Evolutionary conservation across 331 rosid species (phyloP).

Genomic region (Quercus phellos): DNA sequence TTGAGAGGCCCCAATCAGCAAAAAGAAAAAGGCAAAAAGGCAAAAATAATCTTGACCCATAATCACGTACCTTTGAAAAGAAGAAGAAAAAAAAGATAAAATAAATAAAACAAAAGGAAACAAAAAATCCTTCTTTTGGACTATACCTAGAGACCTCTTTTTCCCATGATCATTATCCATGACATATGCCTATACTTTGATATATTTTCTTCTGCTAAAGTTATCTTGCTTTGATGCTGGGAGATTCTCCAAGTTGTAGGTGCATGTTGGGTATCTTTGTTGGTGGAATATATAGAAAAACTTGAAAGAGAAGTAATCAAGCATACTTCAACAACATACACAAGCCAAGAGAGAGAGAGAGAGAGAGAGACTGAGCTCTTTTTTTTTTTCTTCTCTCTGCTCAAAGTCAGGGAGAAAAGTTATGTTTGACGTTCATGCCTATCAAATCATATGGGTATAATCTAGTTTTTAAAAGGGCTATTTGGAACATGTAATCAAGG

Average conservation of each 20-base stretch:
- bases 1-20: constrained; percentile 62
- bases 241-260: constrained; percentile 60
- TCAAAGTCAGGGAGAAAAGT: constrained; percentile 30
- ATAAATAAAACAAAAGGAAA: constrained; percentile 35
- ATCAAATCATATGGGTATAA: constrained; percentile 31
- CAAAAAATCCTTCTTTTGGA: constrained; percentile 60
- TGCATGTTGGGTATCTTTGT: constrained; percentile 27
- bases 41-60: constrained; percentile 67
- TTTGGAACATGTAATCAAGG: constrained; percentile 34
- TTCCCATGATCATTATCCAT: constrained; percentile 39
- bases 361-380: neutral
- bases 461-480: constrained; percentile 1
- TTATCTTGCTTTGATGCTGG: constrained; percentile 44
- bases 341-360: constrained; percentile 8
- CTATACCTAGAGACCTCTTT: constrained; percentile 32
- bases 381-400: constrained; percentile 19
- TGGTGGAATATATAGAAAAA: constrained; percentile 46
- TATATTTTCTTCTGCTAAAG: constrained; percentile 40
- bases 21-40: constrained; percentile 44
- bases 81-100: constrained; percentile 12
- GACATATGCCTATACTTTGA: constrained; percentile 45
- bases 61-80: constrained; percentile 54
- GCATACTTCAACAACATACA: constrained; percentile 34
- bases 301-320: constrained; percentile 51
- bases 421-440: constrained; percentile 32